Evolutionary conservation across 2,329 filamentous ascomycete species (phyloP).

Genomic region (Endocalyx cinctus): DNA sequence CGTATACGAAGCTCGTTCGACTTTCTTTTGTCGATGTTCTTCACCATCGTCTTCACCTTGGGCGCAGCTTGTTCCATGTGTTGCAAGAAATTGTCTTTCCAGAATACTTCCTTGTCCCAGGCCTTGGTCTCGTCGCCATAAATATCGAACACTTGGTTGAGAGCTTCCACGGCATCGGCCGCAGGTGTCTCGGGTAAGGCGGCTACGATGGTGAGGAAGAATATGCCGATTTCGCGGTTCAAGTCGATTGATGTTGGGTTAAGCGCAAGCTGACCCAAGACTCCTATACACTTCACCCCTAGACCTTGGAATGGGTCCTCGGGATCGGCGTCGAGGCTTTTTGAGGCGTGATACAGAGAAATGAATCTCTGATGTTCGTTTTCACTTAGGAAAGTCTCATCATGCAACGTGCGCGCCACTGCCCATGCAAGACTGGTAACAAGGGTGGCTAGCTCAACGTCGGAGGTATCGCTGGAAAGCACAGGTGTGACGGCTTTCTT

Average conservation of each 20-base stretch:
- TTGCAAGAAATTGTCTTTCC: slow-evolving; percentile 54
- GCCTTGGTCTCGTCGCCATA: slow-evolving; percentile 57
- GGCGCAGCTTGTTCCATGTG: slow-evolving; percentile 52
- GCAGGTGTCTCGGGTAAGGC: slow-evolving; percentile 47
- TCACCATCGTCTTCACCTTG: slow-evolving; percentile 52
- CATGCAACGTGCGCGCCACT: slow-evolving; percentile 51
- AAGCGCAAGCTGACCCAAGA: slow-evolving; percentile 59
- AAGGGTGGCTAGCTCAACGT: slow-evolving; percentile 57
- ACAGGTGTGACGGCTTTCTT: slow-evolving; percentile 50
- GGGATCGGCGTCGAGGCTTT: slow-evolving; percentile 27
- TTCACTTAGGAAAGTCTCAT: slow-evolving; percentile 41
- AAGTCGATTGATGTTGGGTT: slow-evolving; percentile 46
- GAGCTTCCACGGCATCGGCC: slow-evolving; percentile 58
- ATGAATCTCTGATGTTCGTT: slow-evolving; percentile 61
- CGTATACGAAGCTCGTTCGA: slow-evolving; percentile 52
- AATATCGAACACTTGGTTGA: slow-evolving; percentile 64
- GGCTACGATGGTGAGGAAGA: slow-evolving; percentile 53
- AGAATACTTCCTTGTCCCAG: slow-evolving; percentile 61
- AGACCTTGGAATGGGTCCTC: slow-evolving; percentile 58
- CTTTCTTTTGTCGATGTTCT: slow-evolving; percentile 57
- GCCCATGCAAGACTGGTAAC: slow-evolving; percentile 63
- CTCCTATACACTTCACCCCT: slow-evolving; percentile 62
- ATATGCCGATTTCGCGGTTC: slow-evolving; percentile 61
- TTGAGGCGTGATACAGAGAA: slow-evolving; percentile 58
- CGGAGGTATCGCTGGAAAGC: slow-evolving; percentile 56